Evolutionary conservation across 2,329 filamentous ascomycete genomes (phyloP).

Genomic region (Fusarium pseudoanthophilum): DNA sequence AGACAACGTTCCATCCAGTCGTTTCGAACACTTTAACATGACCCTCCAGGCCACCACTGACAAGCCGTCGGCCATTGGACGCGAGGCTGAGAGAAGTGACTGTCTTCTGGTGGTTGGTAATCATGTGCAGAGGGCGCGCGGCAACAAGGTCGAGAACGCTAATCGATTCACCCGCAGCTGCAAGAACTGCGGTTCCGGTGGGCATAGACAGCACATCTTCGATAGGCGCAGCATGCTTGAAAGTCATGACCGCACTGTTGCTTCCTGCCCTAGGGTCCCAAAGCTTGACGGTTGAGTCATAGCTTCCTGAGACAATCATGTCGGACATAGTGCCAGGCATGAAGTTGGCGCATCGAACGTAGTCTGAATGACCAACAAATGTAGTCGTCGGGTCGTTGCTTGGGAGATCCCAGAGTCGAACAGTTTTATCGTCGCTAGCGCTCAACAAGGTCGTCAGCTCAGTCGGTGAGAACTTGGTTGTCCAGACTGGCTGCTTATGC

Average conservation of each 20-base stretch:
- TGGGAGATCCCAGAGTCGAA: slow-evolving; percentile 93
- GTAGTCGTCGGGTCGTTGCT: slow-evolving; percentile 79
- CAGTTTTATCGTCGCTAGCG: slow-evolving; percentile 90
- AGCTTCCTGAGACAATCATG: slow-evolving; percentile 88
- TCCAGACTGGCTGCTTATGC: slow-evolving; percentile 94
- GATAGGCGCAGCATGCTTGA: slow-evolving; percentile 91
- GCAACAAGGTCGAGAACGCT: slow-evolving; percentile 93
- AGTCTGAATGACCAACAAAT: slow-evolving; percentile 90
- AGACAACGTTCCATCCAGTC: slow-evolving; percentile 94
- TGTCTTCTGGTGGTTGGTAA: slow-evolving; percentile 97
- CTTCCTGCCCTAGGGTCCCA: slow-evolving; percentile 87
- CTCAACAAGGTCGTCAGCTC: slow-evolving; percentile 89
- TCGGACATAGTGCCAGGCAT: slow-evolving; percentile 79
- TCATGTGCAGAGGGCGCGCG: slow-evolving; percentile 84
- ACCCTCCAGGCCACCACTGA: slow-evolving; percentile 91
- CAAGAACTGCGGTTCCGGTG: slow-evolving; percentile 86
- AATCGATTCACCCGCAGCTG: slow-evolving; percentile 85
- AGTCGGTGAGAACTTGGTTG: slow-evolving; percentile 89
- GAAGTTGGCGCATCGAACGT: slow-evolving; percentile 88
- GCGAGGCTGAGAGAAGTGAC: slow-evolving; percentile 88
- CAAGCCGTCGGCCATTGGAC: slow-evolving; percentile 80
- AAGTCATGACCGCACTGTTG: slow-evolving; percentile 81
- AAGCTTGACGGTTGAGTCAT: slow-evolving; percentile 91
- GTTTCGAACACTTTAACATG: slow-evolving; percentile 98
- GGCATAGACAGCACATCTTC: slow-evolving; percentile 90